Evolutionary conservation across 768 basidiomycete species (phyloP), one percentile per base, ranked within the genome.

Genomic region (Hygrophorus russula): DNA sequence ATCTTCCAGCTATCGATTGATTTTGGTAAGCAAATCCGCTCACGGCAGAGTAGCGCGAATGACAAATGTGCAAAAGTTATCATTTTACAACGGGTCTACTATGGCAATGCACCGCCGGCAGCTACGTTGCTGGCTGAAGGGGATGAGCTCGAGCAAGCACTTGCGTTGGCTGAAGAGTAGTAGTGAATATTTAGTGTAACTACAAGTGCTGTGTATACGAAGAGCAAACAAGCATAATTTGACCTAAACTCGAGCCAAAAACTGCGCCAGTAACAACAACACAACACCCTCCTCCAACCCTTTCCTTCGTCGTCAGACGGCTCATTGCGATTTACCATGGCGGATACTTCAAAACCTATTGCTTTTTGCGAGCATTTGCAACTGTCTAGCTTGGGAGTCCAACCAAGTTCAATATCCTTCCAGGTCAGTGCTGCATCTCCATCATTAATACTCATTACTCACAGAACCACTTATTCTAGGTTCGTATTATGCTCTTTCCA

Each of bases 401-500:
- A 99, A 64, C 96, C 94, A 42, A 80, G 84, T 49, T 93, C 93
- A 43, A 98, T 99, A 56, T 90, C 90, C 14, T 99, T 98, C 68
- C 92, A 96, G 77, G 87, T 85, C 55, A 51, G 73, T 68, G 59
- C 53, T 58, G 65, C 58, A 62, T 63, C 58, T 62, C 52, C 49
- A 47, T 44, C 47, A 44, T 52, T 55, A 53, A 61, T 59, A 56
- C 59, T 58, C 58, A 53, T 56, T 24, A 31, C 43, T 41, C 15
- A 39, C 37, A 34, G 38, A 37, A 40, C n/a, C 36, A 30, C 41
- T 24, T 24, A 24, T 24, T 39, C 29, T 50, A 66, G 64, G 64
- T 67, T 55, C 50, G 59, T 58, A 45, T 42, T 51, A 43, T 36
- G 13, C 6, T 33, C 47, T 35, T 15, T 49, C 18, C 24, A 24